Evolutionary conservation across 2,329 filamentous ascomycete genomes (phyloP), one percentile per base, ranked within the genome.

Genomic region (Aspergillus udagawae): DNA sequence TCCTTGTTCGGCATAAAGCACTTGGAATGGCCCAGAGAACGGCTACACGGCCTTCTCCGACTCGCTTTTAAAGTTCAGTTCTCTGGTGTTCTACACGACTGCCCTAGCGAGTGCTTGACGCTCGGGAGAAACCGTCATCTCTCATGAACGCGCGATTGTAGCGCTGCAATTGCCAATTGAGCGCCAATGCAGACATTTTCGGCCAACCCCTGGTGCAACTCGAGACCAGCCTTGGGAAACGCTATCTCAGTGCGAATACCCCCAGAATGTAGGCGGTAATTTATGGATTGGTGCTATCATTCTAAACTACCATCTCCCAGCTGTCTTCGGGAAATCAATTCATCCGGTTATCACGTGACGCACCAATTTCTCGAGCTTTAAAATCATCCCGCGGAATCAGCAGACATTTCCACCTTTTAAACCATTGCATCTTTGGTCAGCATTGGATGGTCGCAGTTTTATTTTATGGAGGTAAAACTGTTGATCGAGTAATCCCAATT

Each of bases 291-390:
- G 3, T 4, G 28, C 28, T 35, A 23, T 10, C 49, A 25, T 21
- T 28, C 28, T 51, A 3, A 35, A 5, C 32, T 35, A 35, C 14
- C 14, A 35, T 35, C 14, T 35, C 14, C 2, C 32, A 17, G 14
- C 14, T 17, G 28, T 12, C 14, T 20, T 12, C 52, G 63, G 64
- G 56, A 45, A 23, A 60, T 53, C 2, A 3, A 10, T 64, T 58
- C n/a, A 54, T 57, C 65, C 63, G 60, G 0, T 4, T 12, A 29
- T 68, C 65, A 68, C 67, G 62, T 69, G 66, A 0, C 41, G 29
- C 65, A 53, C 65, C 65, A 66, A 54, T 50, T 38, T 38, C 54
- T 20, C 56, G 51, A 42, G 35, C 55, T 63, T 64, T 64, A 64
- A 66, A 65, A 57, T 56, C 52, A 25, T 53, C 23, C 53, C 52